Percentiles rank a stretch among this genome's conserved stretches.
Conservation (phyloP, 1,284 basidiomycete species). For the Leccinum pachyderme region DNA sequence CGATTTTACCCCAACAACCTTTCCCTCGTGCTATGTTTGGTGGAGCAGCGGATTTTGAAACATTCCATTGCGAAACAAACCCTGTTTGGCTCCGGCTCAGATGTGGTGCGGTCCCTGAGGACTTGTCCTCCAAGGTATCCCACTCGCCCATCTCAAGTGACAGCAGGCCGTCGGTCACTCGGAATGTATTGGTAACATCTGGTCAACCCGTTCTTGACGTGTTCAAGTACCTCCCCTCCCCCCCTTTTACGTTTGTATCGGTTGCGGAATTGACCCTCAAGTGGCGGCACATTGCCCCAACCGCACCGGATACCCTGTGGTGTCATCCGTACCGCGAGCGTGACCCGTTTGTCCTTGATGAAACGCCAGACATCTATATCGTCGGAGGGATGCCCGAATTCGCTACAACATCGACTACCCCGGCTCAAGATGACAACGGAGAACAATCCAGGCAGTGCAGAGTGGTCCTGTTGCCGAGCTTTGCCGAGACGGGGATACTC, state of each 20-base stretch:
- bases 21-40: constrained; percentile 93
- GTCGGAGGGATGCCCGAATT: constrained; percentile 92
- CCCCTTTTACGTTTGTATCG: constrained; percentile 64
- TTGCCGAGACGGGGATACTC: constrained; percentile 65
- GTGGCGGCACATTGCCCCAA: constrained; percentile 97
- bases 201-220: constrained; percentile 96
- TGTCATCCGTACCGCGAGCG: constrained; percentile 89
- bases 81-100: constrained; percentile 78
- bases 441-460: constrained; percentile 52
- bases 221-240: constrained; percentile 84
- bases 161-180: constrained; percentile 29
- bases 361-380: constrained; percentile 88
- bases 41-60: constrained; percentile 56
- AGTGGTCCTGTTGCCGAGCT: constrained; percentile 83
- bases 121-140: constrained; percentile 11
- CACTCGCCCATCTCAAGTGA: constrained; percentile 11
- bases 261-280: constrained; percentile 80
- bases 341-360: constrained; percentile 88
- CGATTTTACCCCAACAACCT: constrained; percentile 91
- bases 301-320: constrained; percentile 98
- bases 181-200: constrained; percentile 76
- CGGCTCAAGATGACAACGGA: constrained; percentile 29
- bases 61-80: constrained; percentile 84
- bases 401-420: constrained; percentile 63
- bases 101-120: constrained; percentile 29